Conservation (phyloP, 306 rosid species). For the Clitoria ternatea region DNA sequence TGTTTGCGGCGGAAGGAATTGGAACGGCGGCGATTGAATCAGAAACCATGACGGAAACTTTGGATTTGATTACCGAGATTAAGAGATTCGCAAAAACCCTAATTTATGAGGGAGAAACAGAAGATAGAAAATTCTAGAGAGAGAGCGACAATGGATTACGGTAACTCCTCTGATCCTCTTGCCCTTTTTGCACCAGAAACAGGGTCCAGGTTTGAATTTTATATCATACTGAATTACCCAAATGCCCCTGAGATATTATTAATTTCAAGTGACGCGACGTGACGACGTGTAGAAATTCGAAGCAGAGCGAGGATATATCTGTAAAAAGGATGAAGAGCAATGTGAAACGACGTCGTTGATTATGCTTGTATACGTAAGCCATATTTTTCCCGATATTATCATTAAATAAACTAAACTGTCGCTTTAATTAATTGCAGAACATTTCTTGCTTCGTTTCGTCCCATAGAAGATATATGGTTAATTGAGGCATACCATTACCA, state of each 20-base stretch:
- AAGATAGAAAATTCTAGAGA: conserved; percentile 35
- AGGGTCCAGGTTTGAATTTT: conserved; percentile 28
- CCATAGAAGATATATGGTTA: neutral
- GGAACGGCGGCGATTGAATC: conserved; percentile 68
- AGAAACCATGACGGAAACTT: conserved; percentile 59
- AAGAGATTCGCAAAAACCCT: conserved; percentile 55
- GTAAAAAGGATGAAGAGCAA: neutral
- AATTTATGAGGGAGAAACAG: conserved; percentile 27
- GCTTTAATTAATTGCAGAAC: neutral
- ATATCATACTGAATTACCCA: conserved; percentile 2
- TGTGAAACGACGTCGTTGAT: conserved; percentile 26
- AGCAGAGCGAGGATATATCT: neutral
- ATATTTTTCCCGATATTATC: neutral
- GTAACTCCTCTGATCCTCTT: conserved; percentile 70
- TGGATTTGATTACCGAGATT: conserved; percentile 28
- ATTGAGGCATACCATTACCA: too few relatives aligned
- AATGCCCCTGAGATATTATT: neutral
- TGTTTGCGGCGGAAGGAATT: conserved; percentile 61
- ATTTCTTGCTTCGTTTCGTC: neutral
- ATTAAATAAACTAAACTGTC: neutral
- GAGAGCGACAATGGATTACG: conserved; percentile 58
- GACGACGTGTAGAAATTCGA: neutral
- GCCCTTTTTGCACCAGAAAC: conserved; percentile 31
- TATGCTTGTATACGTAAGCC: neutral
- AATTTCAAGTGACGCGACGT: neutral